Base-by-base conservation (phyloP, 768 basidiomycete species). In the Phylloporus arenicola region DNA sequence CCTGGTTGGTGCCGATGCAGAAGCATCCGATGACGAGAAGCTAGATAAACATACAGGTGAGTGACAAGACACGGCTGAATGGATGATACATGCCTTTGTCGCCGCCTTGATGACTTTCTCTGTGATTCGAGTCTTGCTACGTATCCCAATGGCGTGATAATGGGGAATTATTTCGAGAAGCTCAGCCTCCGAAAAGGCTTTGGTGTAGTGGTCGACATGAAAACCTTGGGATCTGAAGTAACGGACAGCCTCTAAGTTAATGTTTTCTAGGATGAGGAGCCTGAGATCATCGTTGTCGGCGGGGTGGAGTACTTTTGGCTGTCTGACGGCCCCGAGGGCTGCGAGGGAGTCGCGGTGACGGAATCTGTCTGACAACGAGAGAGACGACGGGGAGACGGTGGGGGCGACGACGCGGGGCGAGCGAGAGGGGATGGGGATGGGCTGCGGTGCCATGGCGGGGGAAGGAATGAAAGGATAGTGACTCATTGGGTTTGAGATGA, bases 1-100 rank as follows among this genome's bases (percentile, higher is more conserved):
- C 96, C 70, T 98, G 96, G 70, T 98, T 98, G 47, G 92, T 94
- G 45, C 96, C 96, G 57, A 99, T 99, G 72, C 96, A 99, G 80
- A 99, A 99, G 70, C 96, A 99, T 11, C 96, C 95, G 55, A 98
- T 92, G 63, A 86, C 90, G 12, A 97, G 79, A 41, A 99, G 86
- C 93, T 99, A 62, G 42, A 51, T 39, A 42, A 20, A 6, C 4
- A 19, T 33, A 17, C 2, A 20, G 27, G 17, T 52, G 33, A 61
- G 46, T 35, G 17, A 29, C 37, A 14, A 27, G 47, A 33, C 33
- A 17, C 11, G 27, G 41, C 6, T 17, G 35, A 29, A 24, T 13
- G 46, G 29, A 30, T 12, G 8, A 41, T 10, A 62, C 80, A 43
- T 62, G 86, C 95, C 78, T 91, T 92, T 47, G 83, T 70, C 6